Evolutionary conservation across 768 basidiomycete genomes (phyloP), one percentile per base, ranked within the genome.

Genomic region (Russula virescens): DNA sequence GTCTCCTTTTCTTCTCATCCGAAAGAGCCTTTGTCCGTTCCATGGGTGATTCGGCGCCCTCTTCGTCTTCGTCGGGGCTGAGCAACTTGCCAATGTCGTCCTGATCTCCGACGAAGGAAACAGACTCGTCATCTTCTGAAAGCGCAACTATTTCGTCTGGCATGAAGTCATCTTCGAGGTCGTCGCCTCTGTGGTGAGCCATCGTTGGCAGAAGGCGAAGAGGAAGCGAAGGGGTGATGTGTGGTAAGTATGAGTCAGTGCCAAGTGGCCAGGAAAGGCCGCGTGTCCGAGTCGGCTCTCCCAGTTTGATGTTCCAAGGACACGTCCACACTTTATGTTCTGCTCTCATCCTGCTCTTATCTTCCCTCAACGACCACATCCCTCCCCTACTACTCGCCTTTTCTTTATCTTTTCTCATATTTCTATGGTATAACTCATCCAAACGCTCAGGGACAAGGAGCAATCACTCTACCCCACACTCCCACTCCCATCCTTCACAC

Each of bases 131-230:
- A 50, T 83, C 86, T 13, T 79, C 86, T 0, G 85, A 87, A 16
- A 82, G 74, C 0, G 84, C 85, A 0, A 89, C 81, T 16, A 82
- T 76, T 48, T 87, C 86, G 64, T 94, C 86, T 35, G 80, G 80
- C 55, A 88, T 77, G 70, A 88, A 91, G 66, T 92, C 88, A 72
- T 94, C 92, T 52, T 89, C 89, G 21, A 94, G 79, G 77, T 91
- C 91, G 77, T 94, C 89, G 47, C 87, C 86, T 64, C 78, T 69
- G 58, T 73, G 78, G 73, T 76, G 73, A 49, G 62, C 69, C 69
- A 70, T 73, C 67, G 72, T 71, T 56, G 61, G 55, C 35, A 21
- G 50, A 45, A 54, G 57, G 40, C 45, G 48, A 47, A 26, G 18
- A 28, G 55, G 16, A 16, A 11, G 18, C 5, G 21, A 25, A 18